Evolutionary conservation across 208 protist species (phyloP).

Genomic region (Leishmania tarentolae): DNA sequence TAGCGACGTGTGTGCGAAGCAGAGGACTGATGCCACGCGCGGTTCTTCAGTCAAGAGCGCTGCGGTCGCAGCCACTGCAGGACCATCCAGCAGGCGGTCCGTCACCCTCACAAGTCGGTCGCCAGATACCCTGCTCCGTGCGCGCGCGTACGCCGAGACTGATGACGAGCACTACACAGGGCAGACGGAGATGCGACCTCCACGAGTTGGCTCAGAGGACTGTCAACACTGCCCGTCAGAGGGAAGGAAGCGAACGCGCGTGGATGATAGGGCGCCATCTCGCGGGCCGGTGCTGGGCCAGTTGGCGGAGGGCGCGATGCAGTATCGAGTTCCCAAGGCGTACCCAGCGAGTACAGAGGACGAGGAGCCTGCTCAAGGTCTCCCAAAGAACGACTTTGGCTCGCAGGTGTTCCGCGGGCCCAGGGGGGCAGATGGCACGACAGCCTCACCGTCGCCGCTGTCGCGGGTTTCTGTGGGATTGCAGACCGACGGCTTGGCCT

Average conservation of each 20-base stretch:
- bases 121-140: conserved; percentile 17
- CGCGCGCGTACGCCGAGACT: background rate
- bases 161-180: conserved; percentile 3
- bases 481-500: conserved; percentile 1
- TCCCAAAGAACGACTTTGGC: background rate
- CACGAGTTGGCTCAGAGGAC: background rate
- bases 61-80: background rate
- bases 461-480: conserved; percentile 2
- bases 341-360: background rate
- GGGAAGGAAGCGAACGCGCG: conserved; percentile 4
- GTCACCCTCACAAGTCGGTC: conserved; percentile 19
- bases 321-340: background rate
- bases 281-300: background rate
- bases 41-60: background rate
- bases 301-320: background rate
- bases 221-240: conserved; percentile 4
- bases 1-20: background rate
- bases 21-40: background rate
- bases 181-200: background rate
- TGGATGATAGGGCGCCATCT: background rate
- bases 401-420: background rate
- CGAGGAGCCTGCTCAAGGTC: too few relatives aligned
- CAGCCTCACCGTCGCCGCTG: background rate
- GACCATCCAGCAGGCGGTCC: background rate
- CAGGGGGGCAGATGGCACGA: background rate